These are phyloP conservation scores for Cryptosporidium xiaoi DNA, from an alignment of 169 alveolate species.

Conservation along the genomic window DNA sequence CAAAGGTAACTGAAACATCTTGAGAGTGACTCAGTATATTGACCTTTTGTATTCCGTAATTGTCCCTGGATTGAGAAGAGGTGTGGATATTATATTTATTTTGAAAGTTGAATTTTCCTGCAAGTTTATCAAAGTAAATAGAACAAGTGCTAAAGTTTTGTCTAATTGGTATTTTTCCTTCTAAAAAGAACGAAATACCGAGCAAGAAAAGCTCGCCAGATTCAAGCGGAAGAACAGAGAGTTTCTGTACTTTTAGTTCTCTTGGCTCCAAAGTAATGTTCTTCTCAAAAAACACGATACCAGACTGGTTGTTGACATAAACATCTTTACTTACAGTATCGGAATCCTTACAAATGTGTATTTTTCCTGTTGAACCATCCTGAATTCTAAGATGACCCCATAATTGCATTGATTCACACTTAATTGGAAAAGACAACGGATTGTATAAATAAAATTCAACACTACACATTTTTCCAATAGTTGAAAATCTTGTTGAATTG, in stretches of 20 bases:
- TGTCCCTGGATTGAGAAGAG: neutral
- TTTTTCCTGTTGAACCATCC: conserved; percentile 39
- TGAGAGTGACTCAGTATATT: conserved; percentile 5
- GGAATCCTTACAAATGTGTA: neutral
- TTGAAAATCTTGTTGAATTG: conserved; percentile 34
- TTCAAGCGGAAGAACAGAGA: conserved; percentile 46
- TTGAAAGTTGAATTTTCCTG: neutral
- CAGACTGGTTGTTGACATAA: neutral
- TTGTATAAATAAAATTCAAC: conserved; percentile 45
- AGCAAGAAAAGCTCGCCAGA: conserved; percentile 57
- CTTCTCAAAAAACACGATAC: conserved; percentile 36
- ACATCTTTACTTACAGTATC: neutral
- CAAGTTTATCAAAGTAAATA: conserved; percentile 2
- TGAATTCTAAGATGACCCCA: conserved; percentile 64
- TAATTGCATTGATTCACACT: conserved; percentile 47
- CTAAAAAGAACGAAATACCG: conserved; percentile 60
- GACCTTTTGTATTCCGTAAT: conserved; percentile 37
- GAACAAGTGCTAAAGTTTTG: conserved; percentile 28
- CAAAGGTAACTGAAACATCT: conserved; percentile 8
- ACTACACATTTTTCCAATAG: conserved; percentile 41
- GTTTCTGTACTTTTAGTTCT: conserved; percentile 15
- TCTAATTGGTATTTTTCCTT: conserved; percentile 57
- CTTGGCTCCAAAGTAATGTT: conserved; percentile 23
- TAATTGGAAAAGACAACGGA: conserved; percentile 60
- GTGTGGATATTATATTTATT: neutral